Conservation (phyloP, 2,329 filamentous ascomycete genomes). For the Calonectria henricotiae region DNA sequence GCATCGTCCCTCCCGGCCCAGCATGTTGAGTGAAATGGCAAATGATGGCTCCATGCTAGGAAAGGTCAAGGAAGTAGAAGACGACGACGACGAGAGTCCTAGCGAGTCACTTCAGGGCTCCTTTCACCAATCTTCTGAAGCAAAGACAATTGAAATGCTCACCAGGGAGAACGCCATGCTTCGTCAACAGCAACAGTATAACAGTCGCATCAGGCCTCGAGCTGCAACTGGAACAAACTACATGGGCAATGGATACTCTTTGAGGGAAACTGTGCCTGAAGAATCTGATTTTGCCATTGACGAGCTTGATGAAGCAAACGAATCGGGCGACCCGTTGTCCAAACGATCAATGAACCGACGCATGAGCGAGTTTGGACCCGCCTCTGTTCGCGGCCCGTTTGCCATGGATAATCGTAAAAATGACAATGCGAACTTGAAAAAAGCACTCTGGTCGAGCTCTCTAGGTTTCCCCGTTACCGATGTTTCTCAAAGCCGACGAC, state of each 20-base stretch:
- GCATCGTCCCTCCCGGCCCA: conserved; percentile 85
- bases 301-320: conserved; percentile 76
- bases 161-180: conserved; percentile 76
- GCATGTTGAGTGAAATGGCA: conserved; percentile 82
- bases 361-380: conserved; percentile 72
- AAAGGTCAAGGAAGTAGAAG: conserved; percentile 81
- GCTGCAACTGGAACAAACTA: conserved; percentile 72
- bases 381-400: conserved; percentile 66
- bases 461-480: conserved; percentile 78
- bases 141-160: conserved; percentile 76
- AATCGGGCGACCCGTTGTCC: conserved; percentile 65
- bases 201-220: conserved; percentile 70
- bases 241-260: conserved; percentile 71
- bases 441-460: conserved; percentile 80
- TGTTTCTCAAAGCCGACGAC: conserved; percentile 81
- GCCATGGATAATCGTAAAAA: conserved; percentile 75
- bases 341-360: conserved; percentile 67
- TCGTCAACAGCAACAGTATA: conserved; percentile 72
- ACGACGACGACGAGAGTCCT: conserved; percentile 75
- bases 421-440: conserved; percentile 74
- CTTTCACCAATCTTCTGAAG: conserved; percentile 70
- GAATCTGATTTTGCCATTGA: conserved; percentile 83
- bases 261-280: conserved; percentile 75
- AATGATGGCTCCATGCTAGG: conserved; percentile 75
- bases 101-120: conserved; percentile 67